phyloP scores from a whole-genome alignment of 1,284 basidiomycete species.

The Mixia osmundae region DNA sequence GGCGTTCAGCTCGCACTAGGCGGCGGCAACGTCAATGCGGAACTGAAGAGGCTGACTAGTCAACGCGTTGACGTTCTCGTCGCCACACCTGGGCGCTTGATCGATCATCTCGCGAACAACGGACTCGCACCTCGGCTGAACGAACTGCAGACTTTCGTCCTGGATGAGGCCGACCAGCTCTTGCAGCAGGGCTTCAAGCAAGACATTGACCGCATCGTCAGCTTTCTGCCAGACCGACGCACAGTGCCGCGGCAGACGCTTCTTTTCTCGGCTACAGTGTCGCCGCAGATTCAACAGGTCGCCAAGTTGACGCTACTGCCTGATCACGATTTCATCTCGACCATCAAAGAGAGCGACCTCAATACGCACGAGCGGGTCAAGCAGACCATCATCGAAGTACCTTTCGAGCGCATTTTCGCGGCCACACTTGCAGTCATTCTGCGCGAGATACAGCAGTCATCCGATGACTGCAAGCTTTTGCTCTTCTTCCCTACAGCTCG shows the following conservation, averaged over 20 bases:
- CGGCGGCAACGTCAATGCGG: constrained; percentile 25
- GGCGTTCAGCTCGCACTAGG: constrained; percentile 25
- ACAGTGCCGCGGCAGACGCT: constrained; percentile 23
- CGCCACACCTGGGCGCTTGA: constrained; percentile 28
- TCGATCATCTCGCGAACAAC: constrained; percentile 26
- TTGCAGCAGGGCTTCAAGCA: constrained; percentile 23
- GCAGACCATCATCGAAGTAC: constrained; percentile 29
- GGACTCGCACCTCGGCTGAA: constrained; percentile 19
- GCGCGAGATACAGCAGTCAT: constrained; percentile 20
- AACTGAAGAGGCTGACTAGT: constrained; percentile 20
- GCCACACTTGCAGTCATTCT: constrained; percentile 23
- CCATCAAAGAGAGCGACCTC: constrained; percentile 35
- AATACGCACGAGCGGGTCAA: constrained; percentile 43
- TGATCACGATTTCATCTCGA: constrained; percentile 37
- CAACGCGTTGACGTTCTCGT: constrained; percentile 25
- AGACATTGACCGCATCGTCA: constrained; percentile 19
- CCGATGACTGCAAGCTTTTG: constrained; percentile 25
- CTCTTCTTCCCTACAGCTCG: constrained; percentile 46
- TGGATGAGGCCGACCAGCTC: constrained; percentile 29
- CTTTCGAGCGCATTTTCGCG: constrained; percentile 28
- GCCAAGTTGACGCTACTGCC: constrained; percentile 28
- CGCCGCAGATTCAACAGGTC: constrained; percentile 20
- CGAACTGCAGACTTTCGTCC: constrained; percentile 21
- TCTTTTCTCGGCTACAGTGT: constrained; percentile 29
- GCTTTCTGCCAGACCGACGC: constrained; percentile 20